Conservation (phyloP, 1,139 yeast species). For the Ogataea hybrid region DNA sequence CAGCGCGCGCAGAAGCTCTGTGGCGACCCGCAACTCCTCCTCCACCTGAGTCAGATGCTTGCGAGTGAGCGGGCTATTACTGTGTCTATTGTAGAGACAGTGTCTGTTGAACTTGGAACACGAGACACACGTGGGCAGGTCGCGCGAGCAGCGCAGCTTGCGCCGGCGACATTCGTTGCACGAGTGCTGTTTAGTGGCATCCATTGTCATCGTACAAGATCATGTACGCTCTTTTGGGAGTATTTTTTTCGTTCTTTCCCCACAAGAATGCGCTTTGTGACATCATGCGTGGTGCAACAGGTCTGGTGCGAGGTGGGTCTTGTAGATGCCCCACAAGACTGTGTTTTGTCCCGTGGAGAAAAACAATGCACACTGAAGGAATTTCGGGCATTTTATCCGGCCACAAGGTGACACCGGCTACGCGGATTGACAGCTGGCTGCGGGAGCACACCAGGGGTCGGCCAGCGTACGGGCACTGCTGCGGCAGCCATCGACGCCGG, state of each 20-base stretch:
- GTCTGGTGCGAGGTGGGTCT: not conserved
- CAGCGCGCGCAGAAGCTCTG: constrained; percentile 3
- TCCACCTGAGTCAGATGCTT: constrained; percentile 16
- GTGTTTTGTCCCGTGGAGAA: not conserved
- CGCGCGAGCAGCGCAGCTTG: constrained; percentile 14
- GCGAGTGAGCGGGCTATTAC: constrained; percentile 14
- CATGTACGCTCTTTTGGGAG: not conserved
- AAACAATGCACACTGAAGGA: not conserved
- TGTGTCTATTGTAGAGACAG: constrained; percentile 14
- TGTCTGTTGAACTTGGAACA: constrained; percentile 14
- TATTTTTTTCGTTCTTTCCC: not conserved
- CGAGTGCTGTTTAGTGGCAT: constrained; percentile 2
- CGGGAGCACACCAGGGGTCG: too few relatives aligned
- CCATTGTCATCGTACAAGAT: not conserved
- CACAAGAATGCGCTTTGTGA: constrained; percentile 1
- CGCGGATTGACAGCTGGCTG: too few relatives aligned
- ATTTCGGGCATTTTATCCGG: too few relatives aligned
- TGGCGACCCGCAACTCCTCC: constrained; percentile 11
- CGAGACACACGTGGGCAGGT: constrained; percentile 12
- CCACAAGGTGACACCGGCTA: too few relatives aligned
- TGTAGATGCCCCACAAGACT: not conserved
- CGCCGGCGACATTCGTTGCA: constrained; percentile 19
- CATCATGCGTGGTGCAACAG: not conserved
- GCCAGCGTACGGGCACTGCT: not conserved
- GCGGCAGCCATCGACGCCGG: not conserved